Base-by-base conservation (phyloP, 768 basidiomycete species). In the Amanita pseudoporphyria region DNA sequence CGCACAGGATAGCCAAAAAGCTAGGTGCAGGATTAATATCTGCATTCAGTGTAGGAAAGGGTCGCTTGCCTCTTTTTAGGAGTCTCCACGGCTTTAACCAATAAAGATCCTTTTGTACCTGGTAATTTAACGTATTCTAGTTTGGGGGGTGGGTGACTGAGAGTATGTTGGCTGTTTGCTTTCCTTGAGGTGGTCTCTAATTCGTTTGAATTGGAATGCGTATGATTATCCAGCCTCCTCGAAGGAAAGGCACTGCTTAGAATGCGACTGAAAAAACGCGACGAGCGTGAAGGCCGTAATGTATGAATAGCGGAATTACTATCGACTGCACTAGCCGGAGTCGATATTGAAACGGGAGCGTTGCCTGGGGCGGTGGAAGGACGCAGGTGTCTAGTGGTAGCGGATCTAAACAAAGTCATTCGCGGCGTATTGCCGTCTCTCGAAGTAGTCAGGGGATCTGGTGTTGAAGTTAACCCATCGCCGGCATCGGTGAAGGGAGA, bases 71-170 rank as follows among this genome's bases (percentile, higher is more conserved):
- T 95, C 68, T 91, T 89, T 71, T 82, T 91, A 50, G 76, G 77
- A 4, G 91, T 95, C 66, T 95, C 92, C 2, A 91, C 87, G 1
- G 91, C 82, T 58, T 90, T 90, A 43, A 95, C 77, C 60, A 88
- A 67, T 14, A 92, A 59, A 7, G 91, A 81, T 46, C 86, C 85
- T 62, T 90, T 93, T 3, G 91, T 95, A 21, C 91, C 86, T 2
- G 92, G 91, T 9, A 95, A 74, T 65, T 95, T 95, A 51, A 93
- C 85, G 58, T 91, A 93, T 63, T 94, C 91, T 33, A 94, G 65
- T 62, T 92, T 91, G 1, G 88, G 87, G 9, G 88, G 82, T 18
- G 87, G 82, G 2, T 77, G 66, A 53, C 79, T 81, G 3, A 72
- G 64, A 6, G 71, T 58, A 2, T 65, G 47, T 1, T 68, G 65